phyloP scores from a whole-genome alignment of 2,329 filamentous ascomycete species.

The Endothia cerciana region DNA sequence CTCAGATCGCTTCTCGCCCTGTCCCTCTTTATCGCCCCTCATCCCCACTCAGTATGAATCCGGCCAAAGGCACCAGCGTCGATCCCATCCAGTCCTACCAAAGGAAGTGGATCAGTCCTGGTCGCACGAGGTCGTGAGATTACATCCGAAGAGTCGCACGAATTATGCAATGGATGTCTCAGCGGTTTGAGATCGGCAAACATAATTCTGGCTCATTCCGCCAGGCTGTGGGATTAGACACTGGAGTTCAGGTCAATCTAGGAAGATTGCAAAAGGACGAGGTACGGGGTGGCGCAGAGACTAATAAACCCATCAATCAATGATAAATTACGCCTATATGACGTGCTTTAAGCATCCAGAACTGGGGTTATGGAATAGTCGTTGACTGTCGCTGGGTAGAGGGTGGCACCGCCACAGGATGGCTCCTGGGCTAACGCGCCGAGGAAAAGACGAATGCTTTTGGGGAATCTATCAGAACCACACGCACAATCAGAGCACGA shows the following conservation, averaged over 20 bases:
- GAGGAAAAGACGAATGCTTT: slow-evolving; percentile 25
- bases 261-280: too few relatives aligned
- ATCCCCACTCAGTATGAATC: neutral
- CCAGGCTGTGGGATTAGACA: neutral
- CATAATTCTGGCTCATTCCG: neutral
- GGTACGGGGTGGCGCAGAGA: too few relatives aligned
- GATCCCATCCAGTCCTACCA: neutral
- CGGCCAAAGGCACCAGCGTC: neutral
- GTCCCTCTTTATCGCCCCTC: neutral
- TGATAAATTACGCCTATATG: too few relatives aligned
- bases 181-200: slow-evolving; percentile 23
- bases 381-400: slow-evolving; percentile 11
- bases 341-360: neutral
- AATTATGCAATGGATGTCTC: slow-evolving; percentile 16
- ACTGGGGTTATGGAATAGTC: neutral
- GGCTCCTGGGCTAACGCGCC: slow-evolving; percentile 24
- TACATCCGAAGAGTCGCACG: slow-evolving; percentile 4
- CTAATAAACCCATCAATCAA: too few relatives aligned
- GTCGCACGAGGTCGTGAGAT: neutral
- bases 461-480: slow-evolving; percentile 26
- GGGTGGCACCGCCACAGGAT: slow-evolving; percentile 20
- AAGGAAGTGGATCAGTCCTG: neutral
- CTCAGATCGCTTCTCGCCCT: neutral
- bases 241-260: neutral
- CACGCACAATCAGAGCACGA: slow-evolving; percentile 8